Conservation (phyloP, 345 rosid genomes). For the Raphanus raphanistrum region DNA sequence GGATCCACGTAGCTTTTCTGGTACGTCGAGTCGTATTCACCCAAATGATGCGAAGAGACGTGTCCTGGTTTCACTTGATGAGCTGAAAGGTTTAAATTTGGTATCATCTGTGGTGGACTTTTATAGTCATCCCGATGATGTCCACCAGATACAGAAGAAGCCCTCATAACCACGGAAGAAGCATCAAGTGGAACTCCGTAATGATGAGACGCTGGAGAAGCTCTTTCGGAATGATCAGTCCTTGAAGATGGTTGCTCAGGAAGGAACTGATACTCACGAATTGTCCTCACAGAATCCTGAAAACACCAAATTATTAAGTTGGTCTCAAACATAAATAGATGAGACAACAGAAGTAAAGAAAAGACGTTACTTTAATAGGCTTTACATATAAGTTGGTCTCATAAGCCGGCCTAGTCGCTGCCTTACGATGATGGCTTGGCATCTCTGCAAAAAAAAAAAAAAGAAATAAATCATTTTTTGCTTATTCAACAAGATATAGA, state of each 20-base stretch:
- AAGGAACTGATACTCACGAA: slow-evolving; percentile 88
- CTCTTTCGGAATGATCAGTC: slow-evolving; percentile 54
- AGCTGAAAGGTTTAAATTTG: slow-evolving; percentile 65
- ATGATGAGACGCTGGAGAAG: slow-evolving; percentile 42
- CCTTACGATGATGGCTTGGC: slow-evolving; percentile 51
- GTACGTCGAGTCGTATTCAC: slow-evolving; percentile 49
- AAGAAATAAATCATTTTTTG: no score
- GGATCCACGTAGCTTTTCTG: slow-evolving; percentile 47
- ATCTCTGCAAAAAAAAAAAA: slow-evolving; percentile 32
- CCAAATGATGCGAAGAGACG: slow-evolving; percentile 45
- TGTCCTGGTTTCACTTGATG: slow-evolving; percentile 61
- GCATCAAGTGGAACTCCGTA: slow-evolving; percentile 48
- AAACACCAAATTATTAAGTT: no score
- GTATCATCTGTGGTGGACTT: slow-evolving; percentile 52
- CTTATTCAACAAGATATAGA: no score
- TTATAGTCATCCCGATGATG: slow-evolving; percentile 49
- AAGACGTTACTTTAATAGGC: slow-evolving; percentile 32
- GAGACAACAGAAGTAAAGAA: no score
- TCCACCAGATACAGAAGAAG: slow-evolving; percentile 40
- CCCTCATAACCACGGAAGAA: slow-evolving; percentile 42
- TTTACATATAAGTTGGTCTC: slow-evolving; percentile 57
- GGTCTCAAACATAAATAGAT: no score
- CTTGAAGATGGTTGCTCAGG: slow-evolving; percentile 77
- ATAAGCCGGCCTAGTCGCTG: slow-evolving; percentile 41
- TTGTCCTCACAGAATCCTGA: slow-evolving; percentile 50